Conservation (phyloP, 108 stramenopile genomes). For the Pseudonitzschia delicatissima region DNA sequence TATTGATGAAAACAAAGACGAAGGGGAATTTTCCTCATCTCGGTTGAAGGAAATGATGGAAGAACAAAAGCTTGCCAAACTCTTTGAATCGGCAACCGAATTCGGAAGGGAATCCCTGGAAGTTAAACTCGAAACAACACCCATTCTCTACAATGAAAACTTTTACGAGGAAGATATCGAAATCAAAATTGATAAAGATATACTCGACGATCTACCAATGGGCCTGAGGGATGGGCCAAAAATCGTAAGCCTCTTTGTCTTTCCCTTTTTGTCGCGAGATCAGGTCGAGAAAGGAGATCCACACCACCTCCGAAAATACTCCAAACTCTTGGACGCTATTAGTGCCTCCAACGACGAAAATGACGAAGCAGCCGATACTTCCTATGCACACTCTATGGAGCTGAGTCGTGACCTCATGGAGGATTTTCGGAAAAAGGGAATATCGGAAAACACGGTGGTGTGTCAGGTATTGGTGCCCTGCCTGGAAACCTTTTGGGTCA, state of each 20-base stretch:
- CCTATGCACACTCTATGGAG: background rate
- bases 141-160: conserved; percentile 2
- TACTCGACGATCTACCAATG: background rate
- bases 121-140: conserved; percentile 16
- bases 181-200: background rate
- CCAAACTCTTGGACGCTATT: background rate
- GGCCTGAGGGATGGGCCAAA: background rate
- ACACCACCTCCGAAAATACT: background rate
- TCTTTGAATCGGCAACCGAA: conserved; percentile 22
- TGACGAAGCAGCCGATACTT: background rate
- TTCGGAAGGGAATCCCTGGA: conserved; percentile 24
- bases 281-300: background rate
- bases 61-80: conserved; percentile 11
- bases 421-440: conserved; percentile 19
- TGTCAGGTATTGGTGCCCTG: conserved; percentile 32
- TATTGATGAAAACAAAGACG: background rate
- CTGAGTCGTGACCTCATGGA: background rate
- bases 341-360: background rate
- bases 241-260: conserved; percentile 24
- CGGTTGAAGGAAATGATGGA: conserved; percentile 11
- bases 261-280: conserved; percentile 29
- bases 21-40: background rate
- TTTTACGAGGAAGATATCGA: background rate
- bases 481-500: conserved; percentile 31
- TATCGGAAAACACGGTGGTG: conserved; percentile 32